Percentiles rank a stretch among this genome's conserved stretches.
Evolutionary conservation across 1,284 basidiomycete species (phyloP).

Genomic region (Naganishia liquefaciens): DNA sequence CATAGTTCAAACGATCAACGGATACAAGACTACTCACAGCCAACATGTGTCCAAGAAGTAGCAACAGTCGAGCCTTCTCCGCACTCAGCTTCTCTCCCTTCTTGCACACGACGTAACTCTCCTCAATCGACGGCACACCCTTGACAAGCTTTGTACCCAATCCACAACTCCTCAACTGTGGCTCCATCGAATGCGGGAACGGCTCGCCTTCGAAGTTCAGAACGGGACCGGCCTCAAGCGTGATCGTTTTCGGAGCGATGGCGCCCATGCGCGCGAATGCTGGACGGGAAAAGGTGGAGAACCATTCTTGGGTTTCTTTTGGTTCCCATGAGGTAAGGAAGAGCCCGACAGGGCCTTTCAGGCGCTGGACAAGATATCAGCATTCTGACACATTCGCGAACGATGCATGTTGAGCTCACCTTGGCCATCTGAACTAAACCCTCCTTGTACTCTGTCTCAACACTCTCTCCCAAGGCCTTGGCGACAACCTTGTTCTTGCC

Average conservation of each 20-base stretch:
- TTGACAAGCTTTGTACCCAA: slow-evolving; percentile 76
- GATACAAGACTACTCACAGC: slow-evolving; percentile 56
- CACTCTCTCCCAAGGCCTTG: slow-evolving; percentile 85
- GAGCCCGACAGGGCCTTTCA: slow-evolving; percentile 90
- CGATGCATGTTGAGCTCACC: slow-evolving; percentile 57
- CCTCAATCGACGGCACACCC: slow-evolving; percentile 82
- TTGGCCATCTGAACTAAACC: slow-evolving; percentile 78
- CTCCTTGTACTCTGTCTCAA: slow-evolving; percentile 79
- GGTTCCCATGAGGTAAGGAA: slow-evolving; percentile 88
- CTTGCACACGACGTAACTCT: slow-evolving; percentile 80
- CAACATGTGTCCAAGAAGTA: slow-evolving; percentile 83
- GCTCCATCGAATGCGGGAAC: slow-evolving; percentile 95
- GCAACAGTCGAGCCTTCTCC: slow-evolving; percentile 85
- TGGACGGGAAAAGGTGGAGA: slow-evolving; percentile 80
- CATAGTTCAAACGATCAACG: not conserved
- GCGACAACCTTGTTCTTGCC: slow-evolving; percentile 92
- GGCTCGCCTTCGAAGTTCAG: slow-evolving; percentile 57
- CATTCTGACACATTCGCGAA: slow-evolving; percentile 10
- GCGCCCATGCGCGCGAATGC: slow-evolving; percentile 93
- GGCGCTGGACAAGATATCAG: slow-evolving; percentile 61
- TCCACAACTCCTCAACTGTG: slow-evolving; percentile 88
- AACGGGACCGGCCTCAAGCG: slow-evolving; percentile 65
- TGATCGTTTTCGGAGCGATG: slow-evolving; percentile 70
- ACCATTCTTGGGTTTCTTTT: slow-evolving; percentile 90
- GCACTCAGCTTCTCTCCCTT: slow-evolving; percentile 74